phyloP scores from a whole-genome alignment of 257 asterid genomes.

The Echites panduratus region DNA sequence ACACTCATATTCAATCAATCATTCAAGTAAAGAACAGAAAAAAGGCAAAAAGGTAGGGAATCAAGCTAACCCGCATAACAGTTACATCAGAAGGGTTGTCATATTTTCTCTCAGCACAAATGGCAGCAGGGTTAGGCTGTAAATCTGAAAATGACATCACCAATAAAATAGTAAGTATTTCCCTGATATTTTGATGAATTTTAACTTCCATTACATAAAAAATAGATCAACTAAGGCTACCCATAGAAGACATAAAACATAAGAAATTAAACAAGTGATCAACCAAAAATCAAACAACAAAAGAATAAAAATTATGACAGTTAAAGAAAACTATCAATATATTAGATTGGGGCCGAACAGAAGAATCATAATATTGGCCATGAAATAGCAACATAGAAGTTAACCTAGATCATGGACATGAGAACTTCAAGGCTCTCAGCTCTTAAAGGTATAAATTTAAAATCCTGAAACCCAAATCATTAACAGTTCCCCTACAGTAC shows the following conservation, averaged over 20 bases:
- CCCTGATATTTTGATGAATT: not conserved
- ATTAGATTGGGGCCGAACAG: not conserved
- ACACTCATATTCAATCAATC: not conserved
- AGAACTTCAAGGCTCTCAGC: conserved; percentile 55
- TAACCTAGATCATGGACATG: conserved; percentile 36
- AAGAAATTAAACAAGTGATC: not conserved
- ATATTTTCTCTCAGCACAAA: conserved; percentile 19
- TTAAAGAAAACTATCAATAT: not conserved
- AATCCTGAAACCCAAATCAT: conserved; percentile 61
- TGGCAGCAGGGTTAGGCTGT: conserved; percentile 20
- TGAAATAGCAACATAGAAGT: conserved; percentile 46
- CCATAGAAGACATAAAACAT: not conserved
- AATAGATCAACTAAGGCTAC: not conserved
- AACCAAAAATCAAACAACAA: not conserved
- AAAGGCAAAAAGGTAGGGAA: conserved; percentile 2
- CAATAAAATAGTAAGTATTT: conserved; percentile 10
- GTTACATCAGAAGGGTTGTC: conserved; percentile 16
- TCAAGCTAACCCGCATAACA: conserved; percentile 41
- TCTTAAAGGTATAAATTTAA: conserved; percentile 36
- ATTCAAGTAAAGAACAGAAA: not conserved
- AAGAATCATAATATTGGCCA: conserved; percentile 21
- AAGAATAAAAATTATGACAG: not conserved
- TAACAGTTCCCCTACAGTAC: conserved; percentile 33
- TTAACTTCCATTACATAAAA: not conserved
- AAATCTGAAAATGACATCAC: conserved; percentile 33